A percentile compares a stretch with the other conserved stretches of the same genome.
Conservation (phyloP, 2,329 filamentous ascomycete genomes). For the Sphaerulina vaccinii region DNA sequence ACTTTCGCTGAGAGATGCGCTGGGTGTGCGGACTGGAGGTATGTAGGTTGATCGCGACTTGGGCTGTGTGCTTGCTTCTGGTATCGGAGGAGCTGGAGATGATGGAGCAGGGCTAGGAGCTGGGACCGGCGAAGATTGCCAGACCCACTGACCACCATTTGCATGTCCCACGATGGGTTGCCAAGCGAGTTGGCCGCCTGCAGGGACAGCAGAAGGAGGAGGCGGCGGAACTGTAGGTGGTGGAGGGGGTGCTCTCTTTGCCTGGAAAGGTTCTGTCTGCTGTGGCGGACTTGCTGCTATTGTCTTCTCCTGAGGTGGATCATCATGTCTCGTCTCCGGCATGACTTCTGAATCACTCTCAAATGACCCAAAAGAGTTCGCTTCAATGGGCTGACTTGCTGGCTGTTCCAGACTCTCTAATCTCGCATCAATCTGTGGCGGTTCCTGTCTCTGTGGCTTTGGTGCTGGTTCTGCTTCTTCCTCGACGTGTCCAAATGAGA, state of each 20-base stretch:
- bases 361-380: slow-evolving; percentile 5
- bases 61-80: neutral
- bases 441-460: neutral
- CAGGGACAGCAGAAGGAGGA: neutral
- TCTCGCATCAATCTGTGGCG: neutral
- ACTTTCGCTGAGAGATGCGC: slow-evolving; percentile 3
- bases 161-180: slow-evolving; percentile 9
- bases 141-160: slow-evolving; percentile 8
- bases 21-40: neutral
- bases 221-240: slow-evolving; percentile 2
- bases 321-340: neutral
- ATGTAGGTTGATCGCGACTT: neutral
- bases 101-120: neutral
- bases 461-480: neutral
- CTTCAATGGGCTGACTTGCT: neutral
- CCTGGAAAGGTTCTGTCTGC: neutral
- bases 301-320: neutral
- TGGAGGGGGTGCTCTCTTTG: neutral
- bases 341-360: neutral
- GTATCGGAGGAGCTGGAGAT: neutral
- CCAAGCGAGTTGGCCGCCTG: slow-evolving; percentile 10
- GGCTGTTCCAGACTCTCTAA: neutral
- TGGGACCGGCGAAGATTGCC: slow-evolving; percentile 4
- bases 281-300: slow-evolving; percentile 4
- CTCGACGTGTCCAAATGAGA: slow-evolving; percentile 5